These are phyloP conservation scores for Tricholoma sp. DNA, from an alignment of 768 basidiomycete genomes.

Conservation along the genomic window DNA sequence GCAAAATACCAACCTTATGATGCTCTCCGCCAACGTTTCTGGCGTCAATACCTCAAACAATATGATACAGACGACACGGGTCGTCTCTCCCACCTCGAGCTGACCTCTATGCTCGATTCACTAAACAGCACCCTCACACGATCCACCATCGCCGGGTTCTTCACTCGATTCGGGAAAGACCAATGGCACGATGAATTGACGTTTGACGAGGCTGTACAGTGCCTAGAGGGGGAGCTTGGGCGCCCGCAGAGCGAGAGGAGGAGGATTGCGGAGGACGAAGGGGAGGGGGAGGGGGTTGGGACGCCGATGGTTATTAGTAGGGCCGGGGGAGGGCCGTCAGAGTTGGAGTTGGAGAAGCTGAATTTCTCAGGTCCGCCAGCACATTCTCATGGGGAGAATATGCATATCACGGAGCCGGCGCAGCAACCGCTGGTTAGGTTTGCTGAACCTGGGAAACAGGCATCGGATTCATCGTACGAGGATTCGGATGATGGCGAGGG, in stretches of 20 bases:
- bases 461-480: constrained; percentile 3
- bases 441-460: constrained; percentile 5
- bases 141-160: constrained; percentile 80
- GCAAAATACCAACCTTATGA: constrained; percentile 97
- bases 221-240: constrained; percentile 80
- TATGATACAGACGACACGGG: constrained; percentile 86
- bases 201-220: constrained; percentile 73
- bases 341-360: constrained; percentile 51
- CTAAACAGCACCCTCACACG: constrained; percentile 87
- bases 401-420: constrained; percentile 39
- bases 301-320: constrained; percentile 33
- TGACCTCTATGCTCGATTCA: constrained; percentile 94
- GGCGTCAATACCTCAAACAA: constrained; percentile 82
- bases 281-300: constrained; percentile 36
- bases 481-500: constrained; percentile 7
- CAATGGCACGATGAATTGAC: constrained; percentile 68
- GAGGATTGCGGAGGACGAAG: constrained; percentile 47
- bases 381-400: constrained; percentile 9
- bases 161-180: constrained; percentile 60
- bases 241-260: constrained; percentile 70
- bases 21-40: constrained; percentile 84
- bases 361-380: constrained; percentile 56
- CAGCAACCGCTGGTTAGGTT: constrained; percentile 36
- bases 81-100: constrained; percentile 73
- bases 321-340: constrained; percentile 31